Evolutionary conservation across 305 asterid genomes (phyloP).

Genomic region (Plantago coronopus): DNA sequence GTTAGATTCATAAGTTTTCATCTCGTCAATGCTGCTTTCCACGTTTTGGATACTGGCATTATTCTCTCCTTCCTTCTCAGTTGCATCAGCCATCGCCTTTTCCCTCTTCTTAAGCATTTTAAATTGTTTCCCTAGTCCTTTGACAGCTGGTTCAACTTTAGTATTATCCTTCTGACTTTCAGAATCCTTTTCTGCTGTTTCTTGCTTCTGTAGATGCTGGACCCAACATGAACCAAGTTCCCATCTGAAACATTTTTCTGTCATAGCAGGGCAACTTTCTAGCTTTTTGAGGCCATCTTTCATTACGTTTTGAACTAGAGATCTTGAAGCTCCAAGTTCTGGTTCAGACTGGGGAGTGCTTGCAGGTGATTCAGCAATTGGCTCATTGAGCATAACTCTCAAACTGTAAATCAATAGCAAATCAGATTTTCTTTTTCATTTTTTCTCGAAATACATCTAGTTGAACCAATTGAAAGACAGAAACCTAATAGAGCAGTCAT

Average conservation of each 20-base stretch:
- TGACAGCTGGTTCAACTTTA: constrained; percentile 69
- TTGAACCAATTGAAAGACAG: background rate
- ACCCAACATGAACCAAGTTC: constrained; percentile 99
- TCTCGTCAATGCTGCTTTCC: constrained; percentile 45
- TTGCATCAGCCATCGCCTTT: constrained; percentile 32
- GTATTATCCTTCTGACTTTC: constrained; percentile 44
- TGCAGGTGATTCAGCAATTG: constrained; percentile 44
- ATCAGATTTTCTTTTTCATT: constrained; percentile 13
- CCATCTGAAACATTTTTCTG: constrained; percentile 74
- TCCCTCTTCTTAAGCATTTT: constrained; percentile 90
- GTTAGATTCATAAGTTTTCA: constrained; percentile 34
- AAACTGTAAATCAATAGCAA: constrained; percentile 53
- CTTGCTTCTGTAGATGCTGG: constrained; percentile 96
- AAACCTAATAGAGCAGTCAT: background rate
- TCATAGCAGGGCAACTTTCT: constrained; percentile 33
- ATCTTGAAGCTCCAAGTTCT: constrained; percentile 45
- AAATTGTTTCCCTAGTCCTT: constrained; percentile 96
- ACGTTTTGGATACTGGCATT: constrained; percentile 31
- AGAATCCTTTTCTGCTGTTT: constrained; percentile 43
- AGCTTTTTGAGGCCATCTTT: constrained; percentile 60
- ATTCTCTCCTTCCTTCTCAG: constrained; percentile 46
- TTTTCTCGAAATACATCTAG: background rate
- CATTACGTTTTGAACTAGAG: constrained; percentile 55
- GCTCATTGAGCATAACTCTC: constrained; percentile 63
- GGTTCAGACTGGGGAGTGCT: constrained; percentile 42